Evolutionary conservation across 768 basidiomycete genomes (phyloP).

Genomic region (Lentinus brumalis): DNA sequence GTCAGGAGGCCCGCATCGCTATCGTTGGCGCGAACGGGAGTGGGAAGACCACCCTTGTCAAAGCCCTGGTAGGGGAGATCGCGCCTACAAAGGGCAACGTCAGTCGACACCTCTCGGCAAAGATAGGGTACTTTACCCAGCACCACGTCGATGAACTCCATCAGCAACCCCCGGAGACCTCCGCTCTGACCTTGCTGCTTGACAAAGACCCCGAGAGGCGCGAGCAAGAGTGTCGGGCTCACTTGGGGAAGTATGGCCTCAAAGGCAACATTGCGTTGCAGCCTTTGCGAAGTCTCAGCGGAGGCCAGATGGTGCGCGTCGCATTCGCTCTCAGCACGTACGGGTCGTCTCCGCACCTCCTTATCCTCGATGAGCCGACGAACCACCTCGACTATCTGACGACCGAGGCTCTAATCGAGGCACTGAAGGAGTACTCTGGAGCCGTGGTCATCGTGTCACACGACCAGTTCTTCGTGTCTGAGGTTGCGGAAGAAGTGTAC

Average conservation of each 20-base stretch:
- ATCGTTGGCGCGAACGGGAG: conserved; percentile 27
- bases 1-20: conserved; percentile 20
- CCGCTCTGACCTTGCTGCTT: conserved; percentile 11
- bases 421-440: conserved; percentile 95
- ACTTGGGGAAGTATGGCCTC: conserved; percentile 21
- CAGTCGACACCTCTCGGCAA: conserved; percentile 18
- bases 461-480: conserved; percentile 95
- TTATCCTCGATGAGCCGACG: conserved; percentile 91
- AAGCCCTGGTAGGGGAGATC: conserved; percentile 25
- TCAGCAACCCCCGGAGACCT: conserved; percentile 6
- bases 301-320: conserved; percentile 99
- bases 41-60: conserved; percentile 26
- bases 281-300: conserved; percentile 84
- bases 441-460: conserved; percentile 96
- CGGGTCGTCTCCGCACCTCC: conserved; percentile 93
- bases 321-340: conserved; percentile 86
- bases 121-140: conserved; percentile 27
- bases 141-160: conserved; percentile 26
- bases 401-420: conserved; percentile 98
- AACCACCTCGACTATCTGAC: conserved; percentile 95
- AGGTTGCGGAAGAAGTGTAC: conserved; percentile 98
- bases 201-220: conserved; percentile 6
- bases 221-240: conserved; percentile 15
- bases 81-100: conserved; percentile 20
- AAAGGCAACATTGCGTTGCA: conserved; percentile 12